phyloP scores from a whole-genome alignment of 2,329 filamentous ascomycete species.

The Talaromyces islandicus region DNA sequence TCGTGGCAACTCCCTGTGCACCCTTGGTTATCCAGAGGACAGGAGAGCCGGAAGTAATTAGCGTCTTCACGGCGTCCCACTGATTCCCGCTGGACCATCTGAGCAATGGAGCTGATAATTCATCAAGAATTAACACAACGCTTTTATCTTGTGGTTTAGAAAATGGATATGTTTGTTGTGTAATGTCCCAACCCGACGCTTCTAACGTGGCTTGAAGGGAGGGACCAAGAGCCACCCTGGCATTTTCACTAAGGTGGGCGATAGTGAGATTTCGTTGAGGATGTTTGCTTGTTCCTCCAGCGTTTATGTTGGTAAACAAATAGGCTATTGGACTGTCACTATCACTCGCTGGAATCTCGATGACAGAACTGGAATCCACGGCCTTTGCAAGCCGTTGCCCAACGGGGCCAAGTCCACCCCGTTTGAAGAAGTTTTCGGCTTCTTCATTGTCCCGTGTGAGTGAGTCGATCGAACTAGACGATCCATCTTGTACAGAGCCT shows the following conservation, averaged over 20 bases:
- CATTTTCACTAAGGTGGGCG: background rate
- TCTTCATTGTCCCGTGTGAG: background rate
- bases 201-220: background rate
- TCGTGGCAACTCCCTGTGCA: background rate
- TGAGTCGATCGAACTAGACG: background rate
- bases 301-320: background rate
- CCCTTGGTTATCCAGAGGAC: background rate
- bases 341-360: background rate
- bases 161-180: background rate
- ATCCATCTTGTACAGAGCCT: background rate
- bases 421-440: background rate
- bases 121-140: background rate
- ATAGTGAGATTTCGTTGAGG: background rate
- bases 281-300: background rate
- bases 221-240: background rate
- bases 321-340: background rate
- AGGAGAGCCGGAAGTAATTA: background rate
- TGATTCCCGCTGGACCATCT: background rate
- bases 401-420: background rate
- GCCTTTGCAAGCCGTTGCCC: background rate
- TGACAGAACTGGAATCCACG: background rate
- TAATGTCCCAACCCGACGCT: background rate
- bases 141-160: background rate
- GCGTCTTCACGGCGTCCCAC: background rate
- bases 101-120: background rate